Conservation (phyloP, 306 rosid species). For the Bauhinia variegata region DNA sequence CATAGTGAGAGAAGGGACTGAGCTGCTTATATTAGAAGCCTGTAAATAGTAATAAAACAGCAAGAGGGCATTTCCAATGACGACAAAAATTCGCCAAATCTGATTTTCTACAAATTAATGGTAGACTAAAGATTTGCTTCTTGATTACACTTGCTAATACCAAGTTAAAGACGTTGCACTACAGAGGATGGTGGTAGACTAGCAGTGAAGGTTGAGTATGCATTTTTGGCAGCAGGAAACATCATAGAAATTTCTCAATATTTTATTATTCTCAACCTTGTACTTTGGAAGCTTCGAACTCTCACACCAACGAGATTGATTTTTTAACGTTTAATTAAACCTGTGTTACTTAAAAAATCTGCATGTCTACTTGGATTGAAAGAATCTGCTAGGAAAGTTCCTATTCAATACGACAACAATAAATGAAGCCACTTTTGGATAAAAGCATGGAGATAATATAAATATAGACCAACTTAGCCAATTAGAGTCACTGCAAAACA, state of each 20-base stretch:
- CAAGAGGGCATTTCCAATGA: no score
- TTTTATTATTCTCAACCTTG: slow-evolving; percentile 30
- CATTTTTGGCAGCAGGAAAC: slow-evolving; percentile 47
- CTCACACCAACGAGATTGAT: no score
- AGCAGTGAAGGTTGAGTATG: not conserved
- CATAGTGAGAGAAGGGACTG: no score
- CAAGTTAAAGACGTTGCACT: not conserved
- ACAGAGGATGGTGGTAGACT: not conserved
- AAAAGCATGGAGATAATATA: slow-evolving; percentile 1
- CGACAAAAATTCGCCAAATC: no score
- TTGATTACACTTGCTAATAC: not conserved
- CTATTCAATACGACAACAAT: slow-evolving; percentile 24
- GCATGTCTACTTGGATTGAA: not conserved
- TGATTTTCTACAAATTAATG: not conserved
- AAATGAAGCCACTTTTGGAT: not conserved
- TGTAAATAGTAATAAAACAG: no score
- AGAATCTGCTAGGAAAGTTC: slow-evolving; percentile 71
- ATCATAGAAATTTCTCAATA: slow-evolving; percentile 61
- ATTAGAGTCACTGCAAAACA: slow-evolving; percentile 35
- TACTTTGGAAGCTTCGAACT: slow-evolving; percentile 1
- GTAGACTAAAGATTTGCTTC: not conserved
- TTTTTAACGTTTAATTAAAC: no score
- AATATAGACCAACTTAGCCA: slow-evolving; percentile 37
- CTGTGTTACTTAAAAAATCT: no score
- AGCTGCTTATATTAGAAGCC: no score